These are phyloP conservation scores for Butyriboletus loyo DNA, from an alignment of 768 basidiomycete species.

Conservation along the genomic window DNA sequence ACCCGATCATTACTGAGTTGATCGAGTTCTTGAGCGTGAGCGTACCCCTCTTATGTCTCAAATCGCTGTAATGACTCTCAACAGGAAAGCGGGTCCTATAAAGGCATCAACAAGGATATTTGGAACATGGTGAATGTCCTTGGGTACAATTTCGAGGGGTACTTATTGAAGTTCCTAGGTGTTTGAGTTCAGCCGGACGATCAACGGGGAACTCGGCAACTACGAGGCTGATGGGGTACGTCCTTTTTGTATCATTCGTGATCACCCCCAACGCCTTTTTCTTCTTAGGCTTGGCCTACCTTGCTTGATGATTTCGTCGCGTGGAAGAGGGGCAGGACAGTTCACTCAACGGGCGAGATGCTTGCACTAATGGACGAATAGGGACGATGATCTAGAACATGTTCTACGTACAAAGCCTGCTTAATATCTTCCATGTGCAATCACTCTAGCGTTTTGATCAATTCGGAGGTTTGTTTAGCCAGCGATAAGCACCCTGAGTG, in stretches of 20 bases:
- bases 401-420: slow-evolving; percentile 10
- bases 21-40: slow-evolving; percentile 62
- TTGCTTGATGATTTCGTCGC: slow-evolving; percentile 74
- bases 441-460: slow-evolving; percentile 10
- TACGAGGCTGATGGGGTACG: slow-evolving; percentile 77
- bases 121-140: slow-evolving; percentile 70
- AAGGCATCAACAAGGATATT: slow-evolving; percentile 78
- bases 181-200: slow-evolving; percentile 69
- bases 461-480: background rate
- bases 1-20: slow-evolving; percentile 63
- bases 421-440: slow-evolving; percentile 14
- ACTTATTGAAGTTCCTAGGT: slow-evolving; percentile 42
- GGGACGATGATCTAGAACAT: slow-evolving; percentile 10
- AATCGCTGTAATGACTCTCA: background rate
- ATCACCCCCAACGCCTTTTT: background rate
- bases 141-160: background rate
- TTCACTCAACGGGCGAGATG: background rate
- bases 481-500: background rate
- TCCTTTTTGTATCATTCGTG: slow-evolving; percentile 11
- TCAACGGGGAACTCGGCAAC: slow-evolving; percentile 55
- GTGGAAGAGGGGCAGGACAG: slow-evolving; percentile 49
- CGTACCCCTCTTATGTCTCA: slow-evolving; percentile 12
- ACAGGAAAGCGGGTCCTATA: slow-evolving; percentile 56
- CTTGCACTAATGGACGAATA: background rate
- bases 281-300: slow-evolving; percentile 75